Base-by-base conservation (phyloP, 768 basidiomycete genomes). In the Tulasnella sp. region DNA sequence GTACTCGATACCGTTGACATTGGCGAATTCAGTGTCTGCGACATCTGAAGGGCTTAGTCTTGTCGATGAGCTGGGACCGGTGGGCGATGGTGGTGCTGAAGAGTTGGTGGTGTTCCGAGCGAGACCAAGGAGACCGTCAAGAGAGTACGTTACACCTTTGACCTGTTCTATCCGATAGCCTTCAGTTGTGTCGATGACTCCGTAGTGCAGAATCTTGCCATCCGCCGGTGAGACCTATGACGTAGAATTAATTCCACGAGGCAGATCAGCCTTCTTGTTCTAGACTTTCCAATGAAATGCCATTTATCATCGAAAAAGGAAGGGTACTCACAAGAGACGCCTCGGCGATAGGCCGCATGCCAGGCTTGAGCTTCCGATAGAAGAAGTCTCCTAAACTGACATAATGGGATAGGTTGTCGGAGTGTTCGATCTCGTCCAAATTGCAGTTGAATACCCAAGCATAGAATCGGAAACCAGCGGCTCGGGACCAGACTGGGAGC, bases 1-100 rank as follows among this genome's bases (percentile, higher is more conserved):
- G 73, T 99, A 98, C 67, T 89, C 85, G 67, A 99, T 96, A 47
- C 94, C 93, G 67, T 99, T 99, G 65, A 99, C 89, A 68, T 90
- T 85, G 3, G 95, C 96, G 67, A 99, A 99, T 63, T 94, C 85
- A 63, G 76, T 80, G 73, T 97, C 88, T 67, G 88, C 80, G 38
- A 95, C 87, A 19, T 80, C 73, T 27, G 77, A 77, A 73, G 79
- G 77, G 34, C 60, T 82, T 78, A 27, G 75, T 71, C 64, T 77
- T 75, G 2, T 62, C 63, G 51, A 66, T 63, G 32, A 42, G 41
- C 30, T 26, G 23, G 23, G 48, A 27, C 56, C n/a, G n/a, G n/a
- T n/a, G n/a, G 77, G 70, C 50, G 77, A 65, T 24, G 75, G 63
- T 19, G 72, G 71, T 19, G 76, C 72, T 1, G 76, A 68, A 3